Percentiles rank a stretch among this genome's conserved stretches.
These are phyloP conservation scores for Backusella sp. DNA, from an alignment of 192 early-diverging fungal species.

Conservation along the genomic window DNA sequence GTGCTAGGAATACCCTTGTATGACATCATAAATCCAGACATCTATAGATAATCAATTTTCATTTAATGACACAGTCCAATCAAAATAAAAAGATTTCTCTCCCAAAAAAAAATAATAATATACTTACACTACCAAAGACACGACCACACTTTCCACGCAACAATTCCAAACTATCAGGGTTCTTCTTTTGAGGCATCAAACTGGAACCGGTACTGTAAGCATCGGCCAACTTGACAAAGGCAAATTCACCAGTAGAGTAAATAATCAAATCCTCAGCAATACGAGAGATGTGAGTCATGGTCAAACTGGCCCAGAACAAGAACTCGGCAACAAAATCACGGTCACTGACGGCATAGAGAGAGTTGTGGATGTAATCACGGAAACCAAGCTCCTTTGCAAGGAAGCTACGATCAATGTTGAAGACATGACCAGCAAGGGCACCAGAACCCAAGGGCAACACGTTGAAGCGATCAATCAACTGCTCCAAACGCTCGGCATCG, in stretches of 20 bases:
- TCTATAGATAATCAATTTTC: slow-evolving; percentile 34
- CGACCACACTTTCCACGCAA: slow-evolving; percentile 96
- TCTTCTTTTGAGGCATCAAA: slow-evolving; percentile 99
- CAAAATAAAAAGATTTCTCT: neutral
- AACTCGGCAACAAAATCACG: slow-evolving; percentile 98
- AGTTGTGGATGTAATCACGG: slow-evolving; percentile 82
- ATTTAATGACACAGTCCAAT: neutral
- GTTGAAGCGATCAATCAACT: slow-evolving; percentile 81
- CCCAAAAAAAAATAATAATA: neutral
- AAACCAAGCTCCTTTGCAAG: slow-evolving; percentile 91
- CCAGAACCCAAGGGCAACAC: slow-evolving; percentile 89
- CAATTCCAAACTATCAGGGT: slow-evolving; percentile 94
- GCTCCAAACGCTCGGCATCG: slow-evolving; percentile 81
- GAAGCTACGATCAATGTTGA: slow-evolving; percentile 91
- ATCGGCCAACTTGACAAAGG: slow-evolving; percentile 92
- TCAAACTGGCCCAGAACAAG: slow-evolving; percentile 89
- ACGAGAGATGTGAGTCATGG: slow-evolving; percentile 89
- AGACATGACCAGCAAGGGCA: slow-evolving; percentile 96
- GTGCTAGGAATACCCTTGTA: slow-evolving; percentile 96
- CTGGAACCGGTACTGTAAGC: slow-evolving; percentile 97
- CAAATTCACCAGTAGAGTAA: slow-evolving; percentile 91
- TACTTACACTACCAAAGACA: slow-evolving; percentile 83
- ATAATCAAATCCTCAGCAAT: slow-evolving; percentile 96
- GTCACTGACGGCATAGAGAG: slow-evolving; percentile 88
- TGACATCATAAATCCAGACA: slow-evolving; percentile 98